Conservation (phyloP, 352 stramenopile species). For the Phytophthora niederhauseri region DNA sequence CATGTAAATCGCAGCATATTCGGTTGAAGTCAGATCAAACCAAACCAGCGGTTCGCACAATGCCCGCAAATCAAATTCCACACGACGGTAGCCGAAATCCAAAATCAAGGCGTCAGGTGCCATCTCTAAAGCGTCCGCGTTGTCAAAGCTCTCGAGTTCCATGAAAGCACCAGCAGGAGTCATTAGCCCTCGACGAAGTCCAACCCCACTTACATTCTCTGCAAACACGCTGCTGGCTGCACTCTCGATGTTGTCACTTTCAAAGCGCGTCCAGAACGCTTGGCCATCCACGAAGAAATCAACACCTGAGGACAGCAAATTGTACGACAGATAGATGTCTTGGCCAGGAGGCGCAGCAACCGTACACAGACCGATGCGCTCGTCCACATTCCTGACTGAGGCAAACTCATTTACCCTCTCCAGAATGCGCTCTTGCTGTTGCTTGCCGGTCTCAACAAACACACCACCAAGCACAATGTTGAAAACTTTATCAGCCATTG, state of each 20-base stretch:
- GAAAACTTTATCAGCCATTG: conserved; percentile 44
- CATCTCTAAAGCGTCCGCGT: conserved; percentile 22
- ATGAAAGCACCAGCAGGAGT: conserved; percentile 39
- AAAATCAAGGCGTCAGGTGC: conserved; percentile 25
- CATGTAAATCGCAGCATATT: conserved; percentile 33
- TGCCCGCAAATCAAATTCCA: conserved; percentile 57
- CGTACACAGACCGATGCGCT: conserved; percentile 55
- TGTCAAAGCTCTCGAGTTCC: conserved; percentile 31
- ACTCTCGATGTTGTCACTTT: conserved; percentile 48
- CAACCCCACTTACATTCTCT: conserved; percentile 29
- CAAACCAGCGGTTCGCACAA: conserved; percentile 49
- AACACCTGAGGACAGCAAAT: conserved; percentile 39
- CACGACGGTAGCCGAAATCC: conserved; percentile 20
- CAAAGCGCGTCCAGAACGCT: conserved; percentile 58
- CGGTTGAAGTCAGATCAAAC: conserved; percentile 44
- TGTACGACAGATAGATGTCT: conserved; percentile 46
- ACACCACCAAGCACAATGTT: conserved; percentile 47
- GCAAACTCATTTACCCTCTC: conserved; percentile 39
- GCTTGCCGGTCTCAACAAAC: conserved; percentile 27
- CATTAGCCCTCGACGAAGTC: conserved; percentile 40
- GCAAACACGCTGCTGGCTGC: conserved; percentile 23
- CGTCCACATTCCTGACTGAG: conserved; percentile 41
- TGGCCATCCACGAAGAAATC: conserved; percentile 37
- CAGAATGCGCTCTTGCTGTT: conserved; percentile 33
- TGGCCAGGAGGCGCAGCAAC: conserved; percentile 35